A percentile compares a stretch with the other conserved stretches of the same genome.
Evolutionary conservation across 1,284 basidiomycete species (phyloP).

Genomic region (Omphalotus olearius): DNA sequence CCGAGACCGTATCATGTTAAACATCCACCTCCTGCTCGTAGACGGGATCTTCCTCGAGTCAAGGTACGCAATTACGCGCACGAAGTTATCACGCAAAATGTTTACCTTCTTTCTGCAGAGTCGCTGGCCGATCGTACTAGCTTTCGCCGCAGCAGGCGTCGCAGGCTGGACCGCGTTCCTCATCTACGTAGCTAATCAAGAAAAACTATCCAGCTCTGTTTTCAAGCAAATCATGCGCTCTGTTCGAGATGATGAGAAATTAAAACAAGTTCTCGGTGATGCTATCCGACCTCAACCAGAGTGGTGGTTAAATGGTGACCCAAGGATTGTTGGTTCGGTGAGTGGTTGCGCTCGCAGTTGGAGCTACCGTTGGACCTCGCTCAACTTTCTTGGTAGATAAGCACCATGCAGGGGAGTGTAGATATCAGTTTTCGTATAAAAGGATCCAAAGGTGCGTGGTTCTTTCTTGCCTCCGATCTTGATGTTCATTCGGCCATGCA

Average conservation of each 20-base stretch:
- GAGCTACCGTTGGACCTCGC: no score
- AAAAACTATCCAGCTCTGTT: slow-evolving; percentile 72
- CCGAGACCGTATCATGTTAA: slow-evolving; percentile 27
- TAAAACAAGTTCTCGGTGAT: slow-evolving; percentile 56
- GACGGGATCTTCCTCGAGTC: slow-evolving; percentile 39
- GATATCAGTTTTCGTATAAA: slow-evolving; percentile 72
- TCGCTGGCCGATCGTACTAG: slow-evolving; percentile 57
- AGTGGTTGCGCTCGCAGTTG: background rate
- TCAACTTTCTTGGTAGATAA: slow-evolving; percentile 40
- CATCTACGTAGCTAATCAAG: slow-evolving; percentile 67
- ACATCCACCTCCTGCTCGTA: slow-evolving; percentile 24
- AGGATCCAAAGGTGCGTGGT: slow-evolving; percentile 55
- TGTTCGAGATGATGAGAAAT: slow-evolving; percentile 45
- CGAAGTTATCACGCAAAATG: no score
- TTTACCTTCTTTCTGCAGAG: slow-evolving; percentile 36
- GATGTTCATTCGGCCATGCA: slow-evolving; percentile 22
- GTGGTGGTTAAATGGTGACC: slow-evolving; percentile 76
- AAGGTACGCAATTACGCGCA: no score
- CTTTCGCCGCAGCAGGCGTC: slow-evolving; percentile 46
- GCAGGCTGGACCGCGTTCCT: slow-evolving; percentile 66
- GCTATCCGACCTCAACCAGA: slow-evolving; percentile 66
- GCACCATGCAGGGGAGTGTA: slow-evolving; percentile 68
- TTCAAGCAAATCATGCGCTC: slow-evolving; percentile 60
- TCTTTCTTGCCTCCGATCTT: background rate
- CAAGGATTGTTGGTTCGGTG: slow-evolving; percentile 51